Conservation (phyloP, 441 rosid genomes). For the Oxalis stricta region DNA sequence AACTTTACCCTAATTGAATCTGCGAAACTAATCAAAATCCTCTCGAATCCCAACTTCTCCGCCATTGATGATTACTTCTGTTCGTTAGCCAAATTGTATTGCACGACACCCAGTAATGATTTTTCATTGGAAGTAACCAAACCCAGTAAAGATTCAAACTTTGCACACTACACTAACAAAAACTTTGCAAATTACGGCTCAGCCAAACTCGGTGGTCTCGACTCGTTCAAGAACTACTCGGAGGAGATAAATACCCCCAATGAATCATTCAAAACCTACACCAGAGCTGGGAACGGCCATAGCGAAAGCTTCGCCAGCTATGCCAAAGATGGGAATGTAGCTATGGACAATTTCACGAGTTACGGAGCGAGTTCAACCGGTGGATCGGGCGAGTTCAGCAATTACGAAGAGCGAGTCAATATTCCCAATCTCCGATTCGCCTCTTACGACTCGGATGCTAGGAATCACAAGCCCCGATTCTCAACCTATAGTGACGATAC, state of each 20-base stretch:
- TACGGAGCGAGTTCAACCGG: slow-evolving; percentile 24
- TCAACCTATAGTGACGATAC: slow-evolving; percentile 18
- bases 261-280: slow-evolving; percentile 26
- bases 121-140: neutral
- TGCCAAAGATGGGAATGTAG: slow-evolving; percentile 28
- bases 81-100: slow-evolving; percentile 33
- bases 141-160: slow-evolving; percentile 18
- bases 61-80: slow-evolving; percentile 29
- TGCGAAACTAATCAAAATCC: slow-evolving; percentile 29
- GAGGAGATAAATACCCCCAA: slow-evolving; percentile 19
- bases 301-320: slow-evolving; percentile 24
- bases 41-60: slow-evolving; percentile 22
- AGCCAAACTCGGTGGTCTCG: slow-evolving; percentile 14
- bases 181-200: slow-evolving; percentile 19
- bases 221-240: slow-evolving; percentile 34
- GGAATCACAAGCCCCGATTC: slow-evolving; percentile 24
- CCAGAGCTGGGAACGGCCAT: slow-evolving; percentile 15
- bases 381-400: slow-evolving; percentile 25
- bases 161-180: slow-evolving; percentile 17
- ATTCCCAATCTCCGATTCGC: slow-evolving; percentile 33
- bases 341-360: slow-evolving; percentile 25
- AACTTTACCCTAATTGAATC: slow-evolving; percentile 23
- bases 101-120: slow-evolving; percentile 14
- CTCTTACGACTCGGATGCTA: slow-evolving; percentile 18
- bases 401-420: slow-evolving; percentile 22